These are phyloP conservation scores for Macrolepiota fuliginosa DNA, from an alignment of 768 basidiomycete genomes.

Conservation along the genomic window DNA sequence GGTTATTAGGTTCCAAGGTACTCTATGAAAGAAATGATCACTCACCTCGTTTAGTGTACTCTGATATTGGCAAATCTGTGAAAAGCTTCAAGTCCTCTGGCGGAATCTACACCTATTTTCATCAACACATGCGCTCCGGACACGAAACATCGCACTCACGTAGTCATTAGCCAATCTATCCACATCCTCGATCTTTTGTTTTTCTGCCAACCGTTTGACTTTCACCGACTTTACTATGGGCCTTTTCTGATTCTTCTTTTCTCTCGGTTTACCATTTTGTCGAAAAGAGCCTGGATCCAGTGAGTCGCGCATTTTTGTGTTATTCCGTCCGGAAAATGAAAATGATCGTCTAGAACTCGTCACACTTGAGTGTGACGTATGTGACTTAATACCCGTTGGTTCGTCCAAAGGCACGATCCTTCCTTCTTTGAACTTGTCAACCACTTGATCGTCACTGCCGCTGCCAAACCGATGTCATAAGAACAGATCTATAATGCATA, in stretches of 20 bases:
- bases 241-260: slow-evolving; percentile 21
- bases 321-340: not conserved
- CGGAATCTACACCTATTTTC: slow-evolving; percentile 38
- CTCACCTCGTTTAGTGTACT: slow-evolving; percentile 69
- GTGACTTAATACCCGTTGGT: not conserved
- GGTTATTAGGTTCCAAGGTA: not conserved
- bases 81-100: slow-evolving; percentile 56
- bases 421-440: not conserved
- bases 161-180: slow-evolving; percentile 48
- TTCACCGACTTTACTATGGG: slow-evolving; percentile 23
- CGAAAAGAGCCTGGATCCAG: slow-evolving; percentile 11
- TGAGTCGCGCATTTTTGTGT: not conserved
- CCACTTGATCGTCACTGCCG: not conserved
- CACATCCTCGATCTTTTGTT: slow-evolving; percentile 48
- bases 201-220: slow-evolving; percentile 42
- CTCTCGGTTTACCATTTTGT: slow-evolving; percentile 14
- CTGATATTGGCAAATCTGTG: slow-evolving; percentile 75
- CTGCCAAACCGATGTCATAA: too few relatives aligned
- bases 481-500: too few relatives aligned
- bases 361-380: not conserved
- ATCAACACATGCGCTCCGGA: slow-evolving; percentile 11
- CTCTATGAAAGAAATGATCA: not conserved
- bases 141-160: slow-evolving; percentile 31
- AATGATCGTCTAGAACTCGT: not conserved
- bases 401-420: too few relatives aligned